Conservation (phyloP, 805 yeast genomes). For the Cyberlindnera samutprakarnensis region DNA sequence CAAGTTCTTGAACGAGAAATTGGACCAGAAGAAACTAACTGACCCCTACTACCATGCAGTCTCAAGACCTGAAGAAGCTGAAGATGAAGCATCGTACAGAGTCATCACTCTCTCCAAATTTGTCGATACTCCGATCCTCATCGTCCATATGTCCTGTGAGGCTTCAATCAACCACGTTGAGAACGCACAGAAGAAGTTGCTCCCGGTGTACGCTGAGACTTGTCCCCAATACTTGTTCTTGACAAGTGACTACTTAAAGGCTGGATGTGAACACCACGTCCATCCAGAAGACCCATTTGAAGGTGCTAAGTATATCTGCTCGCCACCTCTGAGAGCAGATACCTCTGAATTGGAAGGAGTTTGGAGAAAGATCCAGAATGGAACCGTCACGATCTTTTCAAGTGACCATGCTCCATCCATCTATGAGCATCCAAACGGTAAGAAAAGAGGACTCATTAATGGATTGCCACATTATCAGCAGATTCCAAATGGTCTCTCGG, state of each 20-base stretch:
- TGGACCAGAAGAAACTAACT: constrained; percentile 29
- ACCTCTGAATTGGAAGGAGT: constrained; percentile 33
- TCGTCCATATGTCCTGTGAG: constrained; percentile 42
- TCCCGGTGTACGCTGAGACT: constrained; percentile 41
- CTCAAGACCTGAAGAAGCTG: constrained; percentile 37
- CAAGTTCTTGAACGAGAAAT: constrained; percentile 31
- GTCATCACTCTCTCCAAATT: constrained; percentile 36
- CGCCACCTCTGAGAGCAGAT: constrained; percentile 40
- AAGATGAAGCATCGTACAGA: constrained; percentile 43
- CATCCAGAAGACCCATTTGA: constrained; percentile 28
- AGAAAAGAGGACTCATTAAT: constrained; percentile 32
- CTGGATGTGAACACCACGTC: constrained; percentile 19
- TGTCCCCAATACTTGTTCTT: constrained; percentile 43
- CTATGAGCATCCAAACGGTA: constrained; percentile 34
- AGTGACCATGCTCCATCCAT: constrained; percentile 41
- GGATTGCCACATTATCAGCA: constrained; percentile 34
- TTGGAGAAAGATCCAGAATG: constrained; percentile 38
- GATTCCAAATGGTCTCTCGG: constrained; percentile 43
- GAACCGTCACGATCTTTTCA: constrained; percentile 39
- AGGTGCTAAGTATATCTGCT: constrained; percentile 44
- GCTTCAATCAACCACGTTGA: constrained; percentile 34
- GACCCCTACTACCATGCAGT: constrained; percentile 40
- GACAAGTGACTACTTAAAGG: constrained; percentile 30
- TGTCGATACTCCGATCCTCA: constrained; percentile 37
- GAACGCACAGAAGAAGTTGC: constrained; percentile 32